Conservation (phyloP, 139 green algal genomes). For the Desmodesmus armatus region DNA sequence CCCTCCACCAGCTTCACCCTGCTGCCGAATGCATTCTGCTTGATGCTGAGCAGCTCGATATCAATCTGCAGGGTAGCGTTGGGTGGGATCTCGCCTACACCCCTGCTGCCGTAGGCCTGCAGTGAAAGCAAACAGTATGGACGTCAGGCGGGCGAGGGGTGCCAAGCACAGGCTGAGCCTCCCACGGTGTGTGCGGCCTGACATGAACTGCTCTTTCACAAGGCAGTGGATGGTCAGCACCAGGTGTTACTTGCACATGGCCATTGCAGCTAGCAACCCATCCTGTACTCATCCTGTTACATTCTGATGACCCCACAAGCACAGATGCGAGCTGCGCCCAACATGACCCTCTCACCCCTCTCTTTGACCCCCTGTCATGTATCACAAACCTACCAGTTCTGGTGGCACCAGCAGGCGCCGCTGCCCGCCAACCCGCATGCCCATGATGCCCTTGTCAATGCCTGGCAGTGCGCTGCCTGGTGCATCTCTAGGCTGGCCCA, state of each 20-base stretch:
- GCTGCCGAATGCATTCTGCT: conserved; percentile 55
- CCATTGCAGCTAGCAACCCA: too few relatives aligned
- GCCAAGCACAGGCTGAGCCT: too few relatives aligned
- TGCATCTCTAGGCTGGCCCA: conserved; percentile 68
- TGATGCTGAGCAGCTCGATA: not conserved
- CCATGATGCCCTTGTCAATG: conserved; percentile 84
- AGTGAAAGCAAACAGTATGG: not conserved
- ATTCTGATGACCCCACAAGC: too few relatives aligned
- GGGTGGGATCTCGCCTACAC: conserved; percentile 83
- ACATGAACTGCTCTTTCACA: too few relatives aligned
- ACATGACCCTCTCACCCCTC: too few relatives aligned
- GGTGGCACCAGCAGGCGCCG: conserved; percentile 84
- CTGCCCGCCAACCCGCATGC: conserved; percentile 86
- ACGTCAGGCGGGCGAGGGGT: too few relatives aligned
- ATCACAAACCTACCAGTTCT: conserved; percentile 65
- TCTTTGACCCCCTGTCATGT: not conserved
- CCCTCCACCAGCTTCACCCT: conserved; percentile 78
- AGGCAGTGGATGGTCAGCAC: too few relatives aligned
- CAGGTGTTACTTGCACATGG: too few relatives aligned
- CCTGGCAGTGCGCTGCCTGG: conserved; percentile 76
- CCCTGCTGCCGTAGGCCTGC: conserved; percentile 76
- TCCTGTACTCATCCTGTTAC: too few relatives aligned
- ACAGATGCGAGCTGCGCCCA: too few relatives aligned
- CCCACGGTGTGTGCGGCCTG: too few relatives aligned
- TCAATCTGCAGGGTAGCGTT: conserved; percentile 77